Evolutionary conservation across 2,329 filamentous ascomycete genomes (phyloP).

Genomic region (Lachnellula willkommii): DNA sequence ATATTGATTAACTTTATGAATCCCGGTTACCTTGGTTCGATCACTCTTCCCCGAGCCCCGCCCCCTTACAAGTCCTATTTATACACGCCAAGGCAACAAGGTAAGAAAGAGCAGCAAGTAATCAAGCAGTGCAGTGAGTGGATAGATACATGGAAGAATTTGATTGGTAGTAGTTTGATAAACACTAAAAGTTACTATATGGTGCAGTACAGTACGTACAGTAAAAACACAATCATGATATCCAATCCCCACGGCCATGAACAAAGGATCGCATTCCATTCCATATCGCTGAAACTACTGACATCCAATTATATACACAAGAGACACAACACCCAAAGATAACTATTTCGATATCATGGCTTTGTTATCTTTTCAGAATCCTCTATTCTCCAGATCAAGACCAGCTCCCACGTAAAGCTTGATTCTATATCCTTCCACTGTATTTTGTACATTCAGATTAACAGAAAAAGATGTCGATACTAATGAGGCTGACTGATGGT

Average conservation of each 20-base stretch:
- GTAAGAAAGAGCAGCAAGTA: neutral
- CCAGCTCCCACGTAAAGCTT: neutral
- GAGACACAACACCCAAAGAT: no score
- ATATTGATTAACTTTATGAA: no score
- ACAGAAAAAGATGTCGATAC: neutral
- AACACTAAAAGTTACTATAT: slow-evolving; percentile 21
- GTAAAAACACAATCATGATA: neutral
- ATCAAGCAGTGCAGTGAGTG: neutral
- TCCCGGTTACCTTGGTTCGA: no score
- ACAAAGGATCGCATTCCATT: neutral
- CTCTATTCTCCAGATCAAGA: neutral
- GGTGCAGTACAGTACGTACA: slow-evolving; percentile 7
- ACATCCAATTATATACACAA: no score
- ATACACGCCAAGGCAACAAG: neutral
- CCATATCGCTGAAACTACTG: no score
- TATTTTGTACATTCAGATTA: neutral
- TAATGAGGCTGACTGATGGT: neutral
- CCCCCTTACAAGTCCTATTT: no score
- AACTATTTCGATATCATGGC: no score
- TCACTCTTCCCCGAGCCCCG: no score
- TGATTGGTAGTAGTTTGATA: slow-evolving; percentile 9
- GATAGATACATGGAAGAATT: neutral
- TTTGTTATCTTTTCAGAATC: neutral
- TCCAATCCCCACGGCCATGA: neutral
- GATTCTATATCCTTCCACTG: neutral